phyloP scores from a whole-genome alignment of 768 basidiomycete species.

The Boletellus sp. region DNA sequence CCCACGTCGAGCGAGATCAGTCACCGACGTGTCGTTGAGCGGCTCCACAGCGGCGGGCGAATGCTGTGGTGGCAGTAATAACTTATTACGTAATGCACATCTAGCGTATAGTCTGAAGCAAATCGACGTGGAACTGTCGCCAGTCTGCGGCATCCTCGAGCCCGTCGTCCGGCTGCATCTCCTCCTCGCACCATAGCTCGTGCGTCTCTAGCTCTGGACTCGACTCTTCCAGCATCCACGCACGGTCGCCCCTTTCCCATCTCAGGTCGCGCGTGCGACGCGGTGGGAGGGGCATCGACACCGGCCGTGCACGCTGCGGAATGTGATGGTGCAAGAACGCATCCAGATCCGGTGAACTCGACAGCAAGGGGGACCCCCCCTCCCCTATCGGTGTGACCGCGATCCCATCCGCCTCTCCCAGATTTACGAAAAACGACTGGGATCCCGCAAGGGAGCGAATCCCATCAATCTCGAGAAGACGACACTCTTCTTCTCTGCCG shows the following conservation, averaged over 20 bases:
- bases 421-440: slow-evolving; percentile 43
- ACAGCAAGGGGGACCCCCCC: slow-evolving; percentile 43
- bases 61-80: not conserved
- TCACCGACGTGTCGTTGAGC: not conserved
- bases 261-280: slow-evolving; percentile 22
- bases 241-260: slow-evolving; percentile 32
- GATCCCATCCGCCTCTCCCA: slow-evolving; percentile 28
- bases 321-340: slow-evolving; percentile 18
- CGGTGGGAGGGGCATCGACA: slow-evolving; percentile 34
- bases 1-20: slow-evolving; percentile 4
- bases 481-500: slow-evolving; percentile 8
- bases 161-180: slow-evolving; percentile 14
- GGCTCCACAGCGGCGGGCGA: too few relatives aligned
- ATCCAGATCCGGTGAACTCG: slow-evolving; percentile 32
- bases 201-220: slow-evolving; percentile 26
- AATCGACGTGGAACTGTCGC: slow-evolving; percentile 54
- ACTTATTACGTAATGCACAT: slow-evolving; percentile 19
- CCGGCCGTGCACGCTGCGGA: slow-evolving; percentile 26
- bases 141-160: slow-evolving; percentile 36
- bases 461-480: slow-evolving; percentile 32
- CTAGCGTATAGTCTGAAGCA: slow-evolving; percentile 22
- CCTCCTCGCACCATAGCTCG: slow-evolving; percentile 33
- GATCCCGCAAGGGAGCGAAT: slow-evolving; percentile 40
- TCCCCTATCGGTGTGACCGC: slow-evolving; percentile 31
- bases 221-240: slow-evolving; percentile 41